phyloP scores from a whole-genome alignment of 1,139 yeast species.

The Debaryomyces coudertii region DNA sequence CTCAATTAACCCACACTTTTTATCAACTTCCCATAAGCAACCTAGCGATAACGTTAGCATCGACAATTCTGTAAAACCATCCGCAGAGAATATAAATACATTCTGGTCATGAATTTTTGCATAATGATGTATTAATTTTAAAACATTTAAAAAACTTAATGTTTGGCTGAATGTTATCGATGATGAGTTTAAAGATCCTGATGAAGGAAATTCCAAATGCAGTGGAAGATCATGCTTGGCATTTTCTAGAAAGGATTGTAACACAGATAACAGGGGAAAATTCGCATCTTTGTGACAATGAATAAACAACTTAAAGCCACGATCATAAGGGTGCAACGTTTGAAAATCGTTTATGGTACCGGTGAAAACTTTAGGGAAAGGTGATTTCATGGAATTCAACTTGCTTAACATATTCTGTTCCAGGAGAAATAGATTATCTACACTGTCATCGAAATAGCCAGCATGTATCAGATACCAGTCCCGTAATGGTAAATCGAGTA shows the following conservation, averaged over 20 bases:
- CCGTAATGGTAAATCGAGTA: constrained; percentile 12
- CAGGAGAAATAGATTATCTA: constrained; percentile 7
- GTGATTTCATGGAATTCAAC: constrained; percentile 35
- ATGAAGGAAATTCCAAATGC: constrained; percentile 40
- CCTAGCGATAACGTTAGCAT: constrained; percentile 32
- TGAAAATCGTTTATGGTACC: constrained; percentile 41
- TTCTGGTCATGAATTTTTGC: constrained; percentile 23
- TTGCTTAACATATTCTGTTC: constrained; percentile 45
- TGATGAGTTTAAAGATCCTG: constrained; percentile 31
- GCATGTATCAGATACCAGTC: constrained; percentile 6
- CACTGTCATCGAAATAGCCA: constrained; percentile 1
- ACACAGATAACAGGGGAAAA: constrained; percentile 29
- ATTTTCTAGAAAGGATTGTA: constrained; percentile 18
- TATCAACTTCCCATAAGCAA: constrained; percentile 6
- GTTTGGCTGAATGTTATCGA: constrained; percentile 30
- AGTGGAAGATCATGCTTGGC: constrained; percentile 19
- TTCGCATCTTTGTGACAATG: constrained; percentile 40
- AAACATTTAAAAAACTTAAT: constrained; percentile 34
- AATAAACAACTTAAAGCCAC: constrained; percentile 34
- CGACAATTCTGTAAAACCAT: constrained; percentile 47
- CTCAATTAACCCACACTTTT: constrained; percentile 24
- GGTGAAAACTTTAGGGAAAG: constrained; percentile 32
- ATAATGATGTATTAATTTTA: constrained; percentile 33
- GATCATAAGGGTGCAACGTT: constrained; percentile 19
- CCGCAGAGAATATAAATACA: constrained; percentile 40